Evolutionary conservation across 2,329 filamentous ascomycete genomes (phyloP), one percentile per base, ranked within the genome.

Genomic region (Ceratocystis cacaofunesta): DNA sequence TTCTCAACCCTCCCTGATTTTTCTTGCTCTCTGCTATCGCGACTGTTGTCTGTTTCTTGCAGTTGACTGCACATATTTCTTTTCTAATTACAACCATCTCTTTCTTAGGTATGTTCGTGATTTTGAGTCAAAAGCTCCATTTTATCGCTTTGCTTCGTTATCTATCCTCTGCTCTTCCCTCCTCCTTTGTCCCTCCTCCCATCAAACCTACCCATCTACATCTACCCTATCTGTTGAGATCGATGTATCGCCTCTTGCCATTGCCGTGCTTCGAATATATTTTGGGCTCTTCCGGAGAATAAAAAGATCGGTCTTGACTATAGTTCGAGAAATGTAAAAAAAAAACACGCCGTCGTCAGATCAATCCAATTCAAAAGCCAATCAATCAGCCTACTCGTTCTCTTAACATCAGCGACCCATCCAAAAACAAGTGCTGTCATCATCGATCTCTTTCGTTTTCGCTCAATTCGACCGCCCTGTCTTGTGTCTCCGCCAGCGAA

Each of bases 41-140:
- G 60, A 65, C 60, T 62, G 48, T 58, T 61, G 61, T 55, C 52
- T 63, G 62, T 63, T 60, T 43, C 43, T 36, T 63, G 66, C 66
- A 67, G 63, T 67, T 67, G 63, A 65, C 66, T 67, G 63, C 66
- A 46, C 44, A 46, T 65, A 67, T 65, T 65, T 25, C 60, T 65
- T 67, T 63, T 64, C 43, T 67, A 67, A 67, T 67, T 28, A 48
- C 63, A 25, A 52, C 46, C 44, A 32, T 65, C 62, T 65, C 55
- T 62, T 67, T 67, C 63, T 65, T 63, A 67, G 28, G 65, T 67
- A 67, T 44, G 58, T 62, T 41, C 36, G 36, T 41, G 36, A 12
- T 15, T 41, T 41, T 19, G 28, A n/a, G 15, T 48, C 43, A 30
- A 30, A 36, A 12, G 8, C 44, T 22, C n/a, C 30, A 15, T 41